Conservation (phyloP, 2,329 filamentous ascomycete species). For the Colletotrichum orchidophilum region DNA sequence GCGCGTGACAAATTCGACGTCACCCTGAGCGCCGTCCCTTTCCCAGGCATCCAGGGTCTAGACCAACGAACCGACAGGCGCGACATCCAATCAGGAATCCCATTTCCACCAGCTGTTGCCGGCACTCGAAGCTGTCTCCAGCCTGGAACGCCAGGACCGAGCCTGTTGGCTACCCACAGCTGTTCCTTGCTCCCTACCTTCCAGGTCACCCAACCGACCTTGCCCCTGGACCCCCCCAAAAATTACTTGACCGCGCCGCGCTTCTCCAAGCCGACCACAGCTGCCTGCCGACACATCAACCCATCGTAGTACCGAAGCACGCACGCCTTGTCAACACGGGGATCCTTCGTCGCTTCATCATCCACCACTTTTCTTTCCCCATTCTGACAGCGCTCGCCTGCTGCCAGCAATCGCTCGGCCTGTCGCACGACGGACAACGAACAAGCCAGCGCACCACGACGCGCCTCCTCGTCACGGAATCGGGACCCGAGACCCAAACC, state of each 20-base stretch:
- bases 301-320: slow-evolving; percentile 7
- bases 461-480: background rate
- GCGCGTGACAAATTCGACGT: slow-evolving; percentile 20
- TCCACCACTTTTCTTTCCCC: background rate
- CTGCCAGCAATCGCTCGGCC: slow-evolving; percentile 1
- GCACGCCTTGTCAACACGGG: background rate
- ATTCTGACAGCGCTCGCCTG: background rate
- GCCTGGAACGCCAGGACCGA: slow-evolving; percentile 12
- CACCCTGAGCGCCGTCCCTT: background rate
- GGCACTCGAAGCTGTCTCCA: background rate
- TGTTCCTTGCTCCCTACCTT: slow-evolving; percentile 11
- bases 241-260: background rate
- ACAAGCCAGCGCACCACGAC: background rate
- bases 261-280: background rate
- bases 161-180: slow-evolving; percentile 22
- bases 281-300: background rate
- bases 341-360: slow-evolving; percentile 1
- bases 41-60: background rate
- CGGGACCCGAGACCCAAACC: slow-evolving; percentile 15
- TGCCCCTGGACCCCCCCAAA: background rate
- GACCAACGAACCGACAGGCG: slow-evolving; percentile 7
- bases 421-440: slow-evolving; percentile 4
- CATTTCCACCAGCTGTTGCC: background rate
- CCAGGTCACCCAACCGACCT: background rate
- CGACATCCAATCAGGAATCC: background rate